Percentiles rank a stretch among this genome's conserved stretches.
Conservation (phyloP, 2,329 filamentous ascomycete genomes). For the Anthostomella pinea region DNA sequence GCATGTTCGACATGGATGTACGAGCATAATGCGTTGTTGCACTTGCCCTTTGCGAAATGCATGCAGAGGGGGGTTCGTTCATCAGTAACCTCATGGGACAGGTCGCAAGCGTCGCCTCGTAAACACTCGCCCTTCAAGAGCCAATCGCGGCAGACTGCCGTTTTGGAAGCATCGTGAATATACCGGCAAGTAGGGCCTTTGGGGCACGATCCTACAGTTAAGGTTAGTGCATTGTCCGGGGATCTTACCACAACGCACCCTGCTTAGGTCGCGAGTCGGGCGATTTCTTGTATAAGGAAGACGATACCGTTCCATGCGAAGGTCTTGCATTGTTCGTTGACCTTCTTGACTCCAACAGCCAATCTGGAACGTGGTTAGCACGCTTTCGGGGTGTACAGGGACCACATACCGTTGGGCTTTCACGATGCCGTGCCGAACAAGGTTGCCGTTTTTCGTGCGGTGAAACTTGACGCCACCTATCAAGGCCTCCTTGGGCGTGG, state of each 20-base stretch:
- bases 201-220: conserved; percentile 69
- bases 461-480: conserved; percentile 80
- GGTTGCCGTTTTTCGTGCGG: conserved; percentile 83
- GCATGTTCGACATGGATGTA: conserved; percentile 83
- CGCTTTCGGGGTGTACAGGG: conserved; percentile 18
- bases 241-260: conserved; percentile 40
- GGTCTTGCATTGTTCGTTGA: conserved; percentile 69
- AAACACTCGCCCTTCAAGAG: conserved; percentile 76
- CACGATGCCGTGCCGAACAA: conserved; percentile 74
- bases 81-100: conserved; percentile 82
- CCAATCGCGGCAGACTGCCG: conserved; percentile 86
- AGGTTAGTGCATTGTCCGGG: conserved; percentile 42
- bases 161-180: conserved; percentile 79
- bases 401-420: conserved; percentile 70
- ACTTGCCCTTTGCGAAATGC: conserved; percentile 87
- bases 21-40: conserved; percentile 79
- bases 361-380: conserved; percentile 45
- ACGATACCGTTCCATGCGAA: conserved; percentile 68
- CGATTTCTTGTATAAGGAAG: conserved; percentile 36
- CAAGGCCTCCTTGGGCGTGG: conserved; percentile 70
- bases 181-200: conserved; percentile 79
- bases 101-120: conserved; percentile 76
- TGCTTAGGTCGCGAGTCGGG: conserved; percentile 33
- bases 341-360: conserved; percentile 61
- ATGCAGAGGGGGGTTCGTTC: conserved; percentile 85